phyloP scores from a whole-genome alignment of 2,329 filamentous ascomycete species.

The Colletotrichum sublineola region DNA sequence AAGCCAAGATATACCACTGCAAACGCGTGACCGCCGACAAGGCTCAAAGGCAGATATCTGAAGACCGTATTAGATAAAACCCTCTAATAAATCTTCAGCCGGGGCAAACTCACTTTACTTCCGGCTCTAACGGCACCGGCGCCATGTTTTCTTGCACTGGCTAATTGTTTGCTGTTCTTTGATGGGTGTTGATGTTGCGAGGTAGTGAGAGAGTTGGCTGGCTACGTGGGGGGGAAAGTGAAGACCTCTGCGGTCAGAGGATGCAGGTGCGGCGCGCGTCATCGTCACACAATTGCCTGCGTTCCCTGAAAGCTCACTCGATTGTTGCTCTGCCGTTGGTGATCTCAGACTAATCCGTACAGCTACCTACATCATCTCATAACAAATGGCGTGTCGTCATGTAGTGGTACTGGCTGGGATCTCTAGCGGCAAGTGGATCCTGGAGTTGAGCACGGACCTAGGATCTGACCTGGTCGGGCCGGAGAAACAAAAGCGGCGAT shows the following conservation, averaged over 20 bases:
- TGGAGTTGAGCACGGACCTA: conserved; percentile 18
- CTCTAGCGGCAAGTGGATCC: neutral
- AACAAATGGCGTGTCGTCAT: conserved; percentile 3
- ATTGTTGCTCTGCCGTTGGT: conserved; percentile 5
- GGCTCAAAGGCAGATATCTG: conserved; percentile 40
- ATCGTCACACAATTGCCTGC: conserved; percentile 29
- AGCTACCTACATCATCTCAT: conserved; percentile 18
- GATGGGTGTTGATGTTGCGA: neutral
- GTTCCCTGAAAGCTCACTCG: conserved; percentile 37
- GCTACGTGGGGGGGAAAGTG: neutral
- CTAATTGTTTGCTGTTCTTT: neutral
- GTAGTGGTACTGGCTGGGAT: conserved; percentile 25
- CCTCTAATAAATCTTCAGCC: neutral
- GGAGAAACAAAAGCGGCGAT: conserved; percentile 34
- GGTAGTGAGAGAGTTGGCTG: neutral
- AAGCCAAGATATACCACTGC: conserved; percentile 42
- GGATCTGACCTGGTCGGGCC: conserved; percentile 9
- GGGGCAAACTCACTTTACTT: conserved; percentile 43
- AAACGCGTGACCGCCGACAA: conserved; percentile 44
- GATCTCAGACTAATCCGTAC: conserved; percentile 20
- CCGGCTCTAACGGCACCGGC: conserved; percentile 45
- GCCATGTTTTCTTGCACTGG: conserved; percentile 43
- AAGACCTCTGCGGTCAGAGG: conserved; percentile 2
- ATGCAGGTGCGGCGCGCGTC: conserved; percentile 31
- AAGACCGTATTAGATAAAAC: conserved; percentile 39